phyloP scores from a whole-genome alignment of 352 stramenopile species.

The Globisporangium mamillatum region DNA sequence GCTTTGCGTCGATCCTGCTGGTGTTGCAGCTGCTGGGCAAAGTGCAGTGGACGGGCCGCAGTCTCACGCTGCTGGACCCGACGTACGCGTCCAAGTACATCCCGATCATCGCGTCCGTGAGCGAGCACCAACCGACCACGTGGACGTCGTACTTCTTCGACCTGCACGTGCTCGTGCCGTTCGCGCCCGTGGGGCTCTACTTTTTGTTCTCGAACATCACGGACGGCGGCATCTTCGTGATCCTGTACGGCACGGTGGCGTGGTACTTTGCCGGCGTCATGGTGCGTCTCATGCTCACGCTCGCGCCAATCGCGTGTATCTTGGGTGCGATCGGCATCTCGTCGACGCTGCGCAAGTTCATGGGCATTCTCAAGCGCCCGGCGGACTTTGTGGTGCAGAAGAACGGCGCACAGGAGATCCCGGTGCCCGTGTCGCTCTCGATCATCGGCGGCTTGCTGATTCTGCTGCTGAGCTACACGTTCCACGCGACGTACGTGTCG shows the following conservation, averaged over 20 bases:
- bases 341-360: constrained; percentile 74
- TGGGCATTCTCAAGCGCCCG: constrained; percentile 62
- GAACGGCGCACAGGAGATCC: constrained; percentile 63
- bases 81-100: constrained; percentile 94
- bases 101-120: constrained; percentile 92
- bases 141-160: constrained; percentile 95
- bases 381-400: constrained; percentile 47
- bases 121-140: constrained; percentile 92
- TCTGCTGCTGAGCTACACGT: constrained; percentile 84
- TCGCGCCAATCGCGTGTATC: constrained; percentile 92
- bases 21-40: constrained; percentile 82
- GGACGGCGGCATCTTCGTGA: constrained; percentile 91
- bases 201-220: constrained; percentile 88
- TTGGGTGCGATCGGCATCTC: constrained; percentile 86
- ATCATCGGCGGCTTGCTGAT: constrained; percentile 61
- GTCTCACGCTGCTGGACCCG: constrained; percentile 88
- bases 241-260: constrained; percentile 90
- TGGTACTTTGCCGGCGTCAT: constrained; percentile 93
- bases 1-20: constrained; percentile 53
- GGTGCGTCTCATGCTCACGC: constrained; percentile 91
- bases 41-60: constrained; percentile 89
- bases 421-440: constrained; percentile 48
- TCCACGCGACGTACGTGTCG: constrained; percentile 88
- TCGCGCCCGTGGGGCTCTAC: constrained; percentile 90
- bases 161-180: constrained; percentile 88